Conservation (phyloP, 345 rosid genomes). For the Excoecaria agallocha region DNA sequence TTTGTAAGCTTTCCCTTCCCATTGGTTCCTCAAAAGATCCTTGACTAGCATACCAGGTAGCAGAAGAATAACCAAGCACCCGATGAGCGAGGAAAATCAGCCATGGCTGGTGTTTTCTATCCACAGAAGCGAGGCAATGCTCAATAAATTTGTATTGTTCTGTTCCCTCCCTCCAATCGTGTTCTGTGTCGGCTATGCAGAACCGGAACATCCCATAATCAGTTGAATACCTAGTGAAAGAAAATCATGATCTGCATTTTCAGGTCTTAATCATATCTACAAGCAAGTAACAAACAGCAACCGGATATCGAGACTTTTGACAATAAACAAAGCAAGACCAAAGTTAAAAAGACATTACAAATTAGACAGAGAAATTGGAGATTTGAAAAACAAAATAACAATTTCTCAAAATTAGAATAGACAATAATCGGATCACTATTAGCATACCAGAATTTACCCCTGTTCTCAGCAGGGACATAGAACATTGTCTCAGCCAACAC, state of each 20-base stretch:
- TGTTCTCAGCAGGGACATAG: constrained; percentile 59
- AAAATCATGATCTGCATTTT: neutral
- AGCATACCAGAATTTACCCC: constrained; percentile 57
- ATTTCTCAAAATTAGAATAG: neutral
- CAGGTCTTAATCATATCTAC: neutral
- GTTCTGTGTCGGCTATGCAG: constrained; percentile 72
- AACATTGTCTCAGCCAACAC: constrained; percentile 73
- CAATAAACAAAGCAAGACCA: neutral
- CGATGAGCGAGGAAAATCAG: constrained; percentile 66
- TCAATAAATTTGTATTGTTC: constrained; percentile 72
- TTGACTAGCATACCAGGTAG: constrained; percentile 37
- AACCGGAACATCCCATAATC: constrained; percentile 80
- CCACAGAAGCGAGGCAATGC: constrained; percentile 61
- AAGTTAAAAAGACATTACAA: neutral
- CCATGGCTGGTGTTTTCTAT: constrained; percentile 74
- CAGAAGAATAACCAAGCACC: constrained; percentile 67
- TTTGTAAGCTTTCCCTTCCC: constrained; percentile 66
- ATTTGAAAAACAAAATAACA: neutral
- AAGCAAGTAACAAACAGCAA: neutral
- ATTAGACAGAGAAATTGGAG: neutral
- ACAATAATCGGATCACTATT: neutral
- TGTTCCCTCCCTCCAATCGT: constrained; percentile 75
- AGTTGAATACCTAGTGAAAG: constrained; percentile 47
- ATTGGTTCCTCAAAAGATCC: constrained; percentile 68
- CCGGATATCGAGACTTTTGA: neutral